These are phyloP conservation scores for Bacidia rubella DNA, from an alignment of 495 filamentous ascomycete species.

Conservation along the genomic window DNA sequence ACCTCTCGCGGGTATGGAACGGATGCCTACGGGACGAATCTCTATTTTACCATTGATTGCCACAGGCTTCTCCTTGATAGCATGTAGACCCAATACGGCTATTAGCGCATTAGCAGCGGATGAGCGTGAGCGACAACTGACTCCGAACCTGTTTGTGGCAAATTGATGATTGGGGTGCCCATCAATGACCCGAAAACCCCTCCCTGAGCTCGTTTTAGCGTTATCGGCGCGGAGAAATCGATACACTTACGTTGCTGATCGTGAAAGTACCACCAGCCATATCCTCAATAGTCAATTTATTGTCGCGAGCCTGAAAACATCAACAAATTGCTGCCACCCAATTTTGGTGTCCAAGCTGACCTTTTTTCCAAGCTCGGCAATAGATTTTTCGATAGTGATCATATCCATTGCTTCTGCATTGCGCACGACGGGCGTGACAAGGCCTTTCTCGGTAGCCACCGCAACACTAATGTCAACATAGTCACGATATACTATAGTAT, in stretches of 20 bases:
- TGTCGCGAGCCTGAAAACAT: slow-evolving; percentile 61
- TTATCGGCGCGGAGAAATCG: background rate
- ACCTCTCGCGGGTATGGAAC: background rate
- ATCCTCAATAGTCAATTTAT: slow-evolving; percentile 96
- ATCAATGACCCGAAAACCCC: slow-evolving; percentile 72
- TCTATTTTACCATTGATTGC: slow-evolving; percentile 85
- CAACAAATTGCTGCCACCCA: background rate
- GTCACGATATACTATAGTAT: slow-evolving; percentile 95
- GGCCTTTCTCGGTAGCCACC: slow-evolving; percentile 92
- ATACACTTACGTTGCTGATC: slow-evolving; percentile 68
- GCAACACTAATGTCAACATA: slow-evolving; percentile 97
- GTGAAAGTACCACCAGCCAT: slow-evolving; percentile 99
- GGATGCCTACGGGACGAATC: slow-evolving; percentile 57
- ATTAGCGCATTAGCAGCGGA: slow-evolving; percentile 17
- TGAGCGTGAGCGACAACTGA: background rate
- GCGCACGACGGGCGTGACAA: slow-evolving; percentile 91
- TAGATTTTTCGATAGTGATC: slow-evolving; percentile 78
- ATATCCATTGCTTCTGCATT: slow-evolving; percentile 82
- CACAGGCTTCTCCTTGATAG: slow-evolving; percentile 90
- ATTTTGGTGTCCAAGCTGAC: slow-evolving; percentile 24
- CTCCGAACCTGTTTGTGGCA: slow-evolving; percentile 63
- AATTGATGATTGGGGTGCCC: slow-evolving; percentile 98
- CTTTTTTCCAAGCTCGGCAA: slow-evolving; percentile 94
- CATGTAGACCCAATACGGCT: slow-evolving; percentile 92
- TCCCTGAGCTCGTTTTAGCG: slow-evolving; percentile 32